Evolutionary conservation across 1,139 yeast genomes (phyloP), one percentile per base, ranked within the genome.

Genomic region (Candida neerlandica): DNA sequence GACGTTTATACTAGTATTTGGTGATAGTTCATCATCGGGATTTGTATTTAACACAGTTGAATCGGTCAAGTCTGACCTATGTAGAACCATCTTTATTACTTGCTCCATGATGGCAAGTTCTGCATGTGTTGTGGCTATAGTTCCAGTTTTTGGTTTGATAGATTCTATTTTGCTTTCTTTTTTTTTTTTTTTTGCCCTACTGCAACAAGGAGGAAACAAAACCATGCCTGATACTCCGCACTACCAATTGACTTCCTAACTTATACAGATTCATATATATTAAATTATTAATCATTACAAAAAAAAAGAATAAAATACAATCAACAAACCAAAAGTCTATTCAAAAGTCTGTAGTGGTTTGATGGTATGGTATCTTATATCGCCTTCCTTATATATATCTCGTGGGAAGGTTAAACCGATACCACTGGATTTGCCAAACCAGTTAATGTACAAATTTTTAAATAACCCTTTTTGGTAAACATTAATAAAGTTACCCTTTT

Each of bases 401-500:
- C 75, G 65, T 6, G 75, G 64, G 21, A 73, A 60, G 4, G 81
- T 59, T 12, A 65, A 58, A 7, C 79, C 68, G 1, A 67, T 56
- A 0, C 86, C 87, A 43, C 80, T 62, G 0, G 82, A 77, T 46
- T 75, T 75, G 12, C 81, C 75, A 3, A 72, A 60, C 80, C 87
- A 77, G 48, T 78, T 75, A 11, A 72, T 62, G 30, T 67, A 65
- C 52, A 81, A 62, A 58, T 85, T 85, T 32, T 56, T 56, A 23
- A 63, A 47, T 0, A 70, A 52, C 1, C 64, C 62, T 0, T 74
- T 66, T 46, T 78, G 73, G 61, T 67, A 84, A 2, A 80, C 78
- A 56, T 79, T 78, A 41, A 67, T 63, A 51, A 68, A 77, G 16
- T 44, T 41, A 15, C 19, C 40, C 12, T 43, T 39, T 12, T 40